Evolutionary conservation across 2,329 filamentous ascomycete genomes (phyloP), one percentile per base, ranked within the genome.

Genomic region (Curvularia lunata): DNA sequence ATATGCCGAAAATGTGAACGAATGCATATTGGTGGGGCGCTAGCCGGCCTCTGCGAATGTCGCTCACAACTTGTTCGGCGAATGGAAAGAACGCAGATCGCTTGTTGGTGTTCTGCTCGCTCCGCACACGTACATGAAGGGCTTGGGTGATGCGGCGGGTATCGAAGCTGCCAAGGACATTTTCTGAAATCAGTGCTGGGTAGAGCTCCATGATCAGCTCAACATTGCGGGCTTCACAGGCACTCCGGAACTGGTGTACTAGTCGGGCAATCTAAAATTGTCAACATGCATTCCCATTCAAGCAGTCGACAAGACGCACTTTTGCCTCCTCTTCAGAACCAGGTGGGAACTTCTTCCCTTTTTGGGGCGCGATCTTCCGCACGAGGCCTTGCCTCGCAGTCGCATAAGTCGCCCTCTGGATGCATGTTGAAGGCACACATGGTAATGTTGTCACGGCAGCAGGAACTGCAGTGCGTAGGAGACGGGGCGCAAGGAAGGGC

Each of bases 1-100:
- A 80, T 43, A 80, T 76, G 30, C 75, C 75, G 30, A 85, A 68
- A 16, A 84, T 63, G 61, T 83, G 81, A n/a, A 82, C 60, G 62
- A 78, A 75, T 46, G 81, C 75, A 45, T 63, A 52, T n/a, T 72
- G 59, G 59, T 77, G 69, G 9, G 79, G 76, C 18, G 71, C 68
- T 9, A 81, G 58, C 1, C 63, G 49, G 4, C 75, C 75, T 2
- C 63, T 66, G 28, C 71, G 66, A 9, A 82, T 66, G 60, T 82
- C 78, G 7, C 70, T 47, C n/a, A 78, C 73, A 12, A 83, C n/a
- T 7, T 68, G 71, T 28, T 74, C 68, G 16, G 78, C 65, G 51
- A 80, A 78, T 19, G 64, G 60, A 37, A 69, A 62, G 4, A 67
- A 27, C 23, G 63, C 52, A 16, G 58, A 9, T 21, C 48, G 37